Evolutionary conservation across 495 filamentous ascomycete species (phyloP).

Genomic region (Aspergillus avenaceus): DNA sequence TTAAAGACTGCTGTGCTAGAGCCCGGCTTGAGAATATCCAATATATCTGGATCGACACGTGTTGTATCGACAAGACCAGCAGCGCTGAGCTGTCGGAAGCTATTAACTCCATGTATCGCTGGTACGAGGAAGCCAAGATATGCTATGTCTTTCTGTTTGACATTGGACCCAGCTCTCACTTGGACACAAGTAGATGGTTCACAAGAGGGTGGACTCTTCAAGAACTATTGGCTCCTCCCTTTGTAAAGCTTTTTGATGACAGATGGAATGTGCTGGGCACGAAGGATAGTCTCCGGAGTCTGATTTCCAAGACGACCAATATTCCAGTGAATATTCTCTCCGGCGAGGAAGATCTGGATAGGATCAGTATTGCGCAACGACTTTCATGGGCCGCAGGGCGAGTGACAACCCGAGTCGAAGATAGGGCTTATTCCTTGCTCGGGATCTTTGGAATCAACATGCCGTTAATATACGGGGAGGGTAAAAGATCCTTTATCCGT

Average conservation of each 20-base stretch:
- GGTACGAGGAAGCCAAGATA: constrained; percentile 24
- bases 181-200: constrained; percentile 25
- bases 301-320: constrained; percentile 13
- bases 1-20: background rate
- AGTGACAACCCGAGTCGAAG: background rate
- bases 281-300: constrained; percentile 7
- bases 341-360: background rate
- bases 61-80: constrained; percentile 39
- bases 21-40: background rate
- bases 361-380: background rate
- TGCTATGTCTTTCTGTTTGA: constrained; percentile 36
- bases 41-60: constrained; percentile 24
- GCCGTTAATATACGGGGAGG: constrained; percentile 33
- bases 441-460: constrained; percentile 4
- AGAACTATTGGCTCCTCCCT: constrained; percentile 26
- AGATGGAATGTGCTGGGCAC: constrained; percentile 20
- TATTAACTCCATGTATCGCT: constrained; percentile 47
- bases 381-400: constrained; percentile 1
- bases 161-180: constrained; percentile 2
- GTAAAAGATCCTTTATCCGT: constrained; percentile 24
- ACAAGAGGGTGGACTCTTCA: constrained; percentile 40
- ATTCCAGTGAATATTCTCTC: constrained; percentile 9
- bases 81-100: constrained; percentile 34
- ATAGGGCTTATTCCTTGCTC: background rate
- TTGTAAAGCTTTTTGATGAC: constrained; percentile 15